Percentiles rank a stretch among this genome's conserved stretches.
These are phyloP conservation scores for Lagenidium giganteum DNA, from an alignment of 352 stramenopile species.

Conservation along the genomic window DNA sequence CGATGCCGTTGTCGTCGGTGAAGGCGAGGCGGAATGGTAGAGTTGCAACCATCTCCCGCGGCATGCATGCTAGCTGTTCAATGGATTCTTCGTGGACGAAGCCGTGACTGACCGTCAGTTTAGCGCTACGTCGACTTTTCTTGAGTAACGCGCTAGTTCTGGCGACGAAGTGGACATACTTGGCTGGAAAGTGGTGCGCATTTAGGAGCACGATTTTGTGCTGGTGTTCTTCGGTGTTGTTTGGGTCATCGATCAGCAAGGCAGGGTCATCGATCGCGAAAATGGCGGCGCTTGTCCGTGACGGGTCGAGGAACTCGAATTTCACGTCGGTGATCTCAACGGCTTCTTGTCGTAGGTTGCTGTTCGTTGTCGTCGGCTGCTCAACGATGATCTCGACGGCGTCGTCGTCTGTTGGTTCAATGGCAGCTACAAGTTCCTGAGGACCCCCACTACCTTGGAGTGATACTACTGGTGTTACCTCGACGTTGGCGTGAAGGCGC, in stretches of 20 bases:
- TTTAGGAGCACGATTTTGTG: background rate
- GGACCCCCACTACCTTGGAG: too few relatives aligned
- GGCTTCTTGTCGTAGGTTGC: background rate
- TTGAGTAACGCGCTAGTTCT: constrained; percentile 7
- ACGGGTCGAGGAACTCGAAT: background rate
- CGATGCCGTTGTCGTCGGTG: constrained; percentile 69
- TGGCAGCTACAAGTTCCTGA: too few relatives aligned
- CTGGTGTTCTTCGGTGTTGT: constrained; percentile 14
- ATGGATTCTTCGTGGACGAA: constrained; percentile 65
- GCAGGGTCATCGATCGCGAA: background rate
- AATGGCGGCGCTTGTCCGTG: background rate
- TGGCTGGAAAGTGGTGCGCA: constrained; percentile 17
- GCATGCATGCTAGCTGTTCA: constrained; percentile 47
- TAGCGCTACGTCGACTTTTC: constrained; percentile 3
- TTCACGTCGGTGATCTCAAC: background rate
- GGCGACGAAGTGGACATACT: constrained; percentile 19
- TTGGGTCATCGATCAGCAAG: background rate
- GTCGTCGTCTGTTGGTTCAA: background rate
- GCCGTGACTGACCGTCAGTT: constrained; percentile 13
- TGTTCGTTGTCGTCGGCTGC: background rate
- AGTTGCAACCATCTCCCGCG: constrained; percentile 46
- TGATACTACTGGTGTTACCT: too few relatives aligned
- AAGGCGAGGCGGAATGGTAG: constrained; percentile 78
- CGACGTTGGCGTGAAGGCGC: too few relatives aligned
- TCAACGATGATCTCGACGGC: background rate